phyloP scores from a whole-genome alignment of 768 basidiomycete genomes.

The Lactarius trivialis region DNA sequence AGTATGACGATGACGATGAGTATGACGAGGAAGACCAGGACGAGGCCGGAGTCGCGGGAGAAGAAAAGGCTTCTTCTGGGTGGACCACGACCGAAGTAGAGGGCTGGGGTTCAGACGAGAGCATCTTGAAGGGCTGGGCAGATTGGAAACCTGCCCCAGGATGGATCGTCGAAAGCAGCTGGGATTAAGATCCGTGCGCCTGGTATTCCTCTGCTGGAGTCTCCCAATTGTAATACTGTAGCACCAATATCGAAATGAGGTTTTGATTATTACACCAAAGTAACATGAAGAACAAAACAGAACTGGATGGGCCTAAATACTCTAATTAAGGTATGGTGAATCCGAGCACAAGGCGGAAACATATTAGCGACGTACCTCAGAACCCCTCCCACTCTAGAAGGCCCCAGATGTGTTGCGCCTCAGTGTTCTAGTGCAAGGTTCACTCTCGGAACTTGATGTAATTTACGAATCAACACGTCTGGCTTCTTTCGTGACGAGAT shows the following conservation, averaged over 20 bases:
- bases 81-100: not conserved
- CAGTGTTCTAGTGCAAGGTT: slow-evolving; percentile 22
- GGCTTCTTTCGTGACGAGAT: slow-evolving; percentile 23
- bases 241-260: too few species aligned
- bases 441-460: slow-evolving; percentile 19
- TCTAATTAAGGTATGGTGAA: not conserved
- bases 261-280: not conserved
- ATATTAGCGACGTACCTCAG: not conserved
- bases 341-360: not conserved
- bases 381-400: slow-evolving; percentile 12
- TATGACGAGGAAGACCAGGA: not conserved
- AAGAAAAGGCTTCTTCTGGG: not conserved
- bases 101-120: not conserved
- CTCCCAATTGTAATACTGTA: not conserved
- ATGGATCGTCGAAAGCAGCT: not conserved
- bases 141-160: slow-evolving; percentile 1
- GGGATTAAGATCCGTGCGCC: not conserved
- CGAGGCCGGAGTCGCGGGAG: not conserved
- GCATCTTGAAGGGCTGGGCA: slow-evolving; percentile 1
- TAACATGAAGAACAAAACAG: not conserved
- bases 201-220: not conserved
- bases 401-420: not conserved
- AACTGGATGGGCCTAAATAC: not conserved
- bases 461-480: not conserved
- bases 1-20: not conserved